These are phyloP conservation scores for Sporothrix protearum DNA, from an alignment of 2,329 filamentous ascomycete species.

Conservation along the genomic window DNA sequence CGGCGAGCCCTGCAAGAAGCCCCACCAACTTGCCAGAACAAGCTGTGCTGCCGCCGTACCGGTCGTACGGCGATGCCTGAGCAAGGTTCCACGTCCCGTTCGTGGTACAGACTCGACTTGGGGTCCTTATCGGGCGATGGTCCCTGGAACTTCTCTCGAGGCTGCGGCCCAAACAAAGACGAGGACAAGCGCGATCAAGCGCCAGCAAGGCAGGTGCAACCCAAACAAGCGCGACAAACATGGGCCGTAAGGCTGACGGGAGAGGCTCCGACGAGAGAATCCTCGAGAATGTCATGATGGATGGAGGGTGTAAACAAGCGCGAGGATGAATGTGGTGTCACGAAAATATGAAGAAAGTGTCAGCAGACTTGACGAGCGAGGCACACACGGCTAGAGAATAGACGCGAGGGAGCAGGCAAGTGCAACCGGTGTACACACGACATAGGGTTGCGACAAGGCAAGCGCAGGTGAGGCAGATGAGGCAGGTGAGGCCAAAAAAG, in stretches of 20 bases:
- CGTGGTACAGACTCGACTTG: not conserved
- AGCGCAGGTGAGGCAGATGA: conserved; percentile 3
- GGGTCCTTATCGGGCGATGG: not conserved
- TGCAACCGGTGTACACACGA: not conserved
- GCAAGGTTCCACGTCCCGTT: not conserved
- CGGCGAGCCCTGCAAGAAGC: not conserved
- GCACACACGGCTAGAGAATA: not conserved
- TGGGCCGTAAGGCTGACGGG: not conserved
- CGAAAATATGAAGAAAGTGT: not conserved
- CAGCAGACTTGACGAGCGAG: not conserved
- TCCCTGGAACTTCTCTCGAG: not conserved
- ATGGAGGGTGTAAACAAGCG: not conserved
- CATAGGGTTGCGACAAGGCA: not conserved
- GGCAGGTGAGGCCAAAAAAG: not conserved
- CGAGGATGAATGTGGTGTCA: not conserved
- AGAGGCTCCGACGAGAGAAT: not conserved
- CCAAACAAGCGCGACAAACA: conserved; percentile 1
- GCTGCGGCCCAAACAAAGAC: not conserved
- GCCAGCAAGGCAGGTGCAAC: not conserved
- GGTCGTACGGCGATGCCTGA: conserved; percentile 9
- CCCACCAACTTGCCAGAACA: not conserved
- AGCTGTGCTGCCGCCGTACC: not conserved
- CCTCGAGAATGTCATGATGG: not conserved
- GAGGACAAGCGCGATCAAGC: conserved; percentile 9
- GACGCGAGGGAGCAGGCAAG: not conserved